phyloP scores from a whole-genome alignment of 805 yeast species.

The Saturnispora ahearnii region DNA sequence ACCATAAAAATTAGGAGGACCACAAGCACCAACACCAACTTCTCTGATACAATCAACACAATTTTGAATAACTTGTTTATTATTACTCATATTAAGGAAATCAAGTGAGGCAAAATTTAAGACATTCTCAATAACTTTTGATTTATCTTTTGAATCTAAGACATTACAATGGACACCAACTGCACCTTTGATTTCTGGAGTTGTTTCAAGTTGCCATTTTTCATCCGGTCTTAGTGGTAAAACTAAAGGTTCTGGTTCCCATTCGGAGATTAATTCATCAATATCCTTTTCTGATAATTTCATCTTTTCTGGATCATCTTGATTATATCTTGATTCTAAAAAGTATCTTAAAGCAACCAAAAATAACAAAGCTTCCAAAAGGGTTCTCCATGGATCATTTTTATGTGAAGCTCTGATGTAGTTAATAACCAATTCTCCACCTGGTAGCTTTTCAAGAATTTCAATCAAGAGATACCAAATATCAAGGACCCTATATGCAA shows the following conservation, averaged over 20 bases:
- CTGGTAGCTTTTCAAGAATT: constrained; percentile 34
- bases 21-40: constrained; percentile 96
- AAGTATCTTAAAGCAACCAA: constrained; percentile 81
- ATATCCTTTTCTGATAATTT: constrained; percentile 53
- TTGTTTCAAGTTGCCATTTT: constrained; percentile 50
- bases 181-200: constrained; percentile 56
- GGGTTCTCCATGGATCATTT: constrained; percentile 86
- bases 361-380: constrained; percentile 67
- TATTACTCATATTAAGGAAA: constrained; percentile 52
- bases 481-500: constrained; percentile 21
- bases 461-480: constrained; percentile 20
- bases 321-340: constrained; percentile 65
- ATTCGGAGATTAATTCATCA: constrained; percentile 76
- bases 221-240: constrained; percentile 43
- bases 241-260: constrained; percentile 86
- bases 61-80: constrained; percentile 37
- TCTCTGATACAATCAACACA: constrained; percentile 52
- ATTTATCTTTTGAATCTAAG: constrained; percentile 22
- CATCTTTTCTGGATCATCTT: constrained; percentile 62
- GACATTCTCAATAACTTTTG: constrained; percentile 27
- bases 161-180: constrained; percentile 30
- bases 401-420: constrained; percentile 83
- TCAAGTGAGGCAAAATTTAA: constrained; percentile 67
- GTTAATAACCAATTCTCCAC: constrained; percentile 49
- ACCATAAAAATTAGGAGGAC: constrained; percentile 97